Conservation (phyloP, 768 basidiomycete genomes). For the Tylopilus sp. region DNA sequence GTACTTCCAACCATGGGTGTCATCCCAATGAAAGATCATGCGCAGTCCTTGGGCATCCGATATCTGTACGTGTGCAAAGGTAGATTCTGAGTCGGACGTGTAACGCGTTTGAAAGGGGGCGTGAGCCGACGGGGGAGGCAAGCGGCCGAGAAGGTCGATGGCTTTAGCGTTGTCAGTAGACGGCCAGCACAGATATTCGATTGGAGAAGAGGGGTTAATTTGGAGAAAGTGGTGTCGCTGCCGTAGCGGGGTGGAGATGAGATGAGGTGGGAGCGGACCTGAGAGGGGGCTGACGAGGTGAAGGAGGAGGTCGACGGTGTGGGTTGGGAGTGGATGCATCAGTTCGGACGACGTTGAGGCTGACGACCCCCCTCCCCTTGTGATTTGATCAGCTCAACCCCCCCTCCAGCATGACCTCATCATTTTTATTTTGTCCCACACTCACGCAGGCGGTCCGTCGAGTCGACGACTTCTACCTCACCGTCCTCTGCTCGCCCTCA, state of each 20-base stretch:
- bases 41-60: conserved; percentile 41
- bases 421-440: conserved; percentile 10
- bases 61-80: conserved; percentile 56
- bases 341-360: too few relatives aligned
- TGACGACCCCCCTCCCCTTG: background rate
- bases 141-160: conserved; percentile 43
- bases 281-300: conserved; percentile 54
- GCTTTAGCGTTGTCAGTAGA: conserved; percentile 34
- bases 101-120: conserved; percentile 34
- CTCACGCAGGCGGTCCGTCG: background rate
- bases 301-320: conserved; percentile 46
- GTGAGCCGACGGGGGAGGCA: conserved; percentile 26
- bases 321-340: conserved; percentile 37
- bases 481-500: background rate
- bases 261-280: conserved; percentile 53
- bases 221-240: conserved; percentile 66
- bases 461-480: background rate
- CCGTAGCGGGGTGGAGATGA: conserved; percentile 55
- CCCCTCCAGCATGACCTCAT: conserved; percentile 2
- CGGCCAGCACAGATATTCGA: conserved; percentile 70
- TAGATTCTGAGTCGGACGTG: conserved; percentile 47
- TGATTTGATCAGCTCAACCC: conserved; percentile 1
- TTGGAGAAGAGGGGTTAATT: conserved; percentile 46
- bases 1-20: conserved; percentile 56
- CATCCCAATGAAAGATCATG: conserved; percentile 69